Percentiles rank a stretch among this genome's conserved stretches.
Evolutionary conservation across 345 rosid genomes (phyloP).

Genomic region (Fremontodendron californicum): DNA sequence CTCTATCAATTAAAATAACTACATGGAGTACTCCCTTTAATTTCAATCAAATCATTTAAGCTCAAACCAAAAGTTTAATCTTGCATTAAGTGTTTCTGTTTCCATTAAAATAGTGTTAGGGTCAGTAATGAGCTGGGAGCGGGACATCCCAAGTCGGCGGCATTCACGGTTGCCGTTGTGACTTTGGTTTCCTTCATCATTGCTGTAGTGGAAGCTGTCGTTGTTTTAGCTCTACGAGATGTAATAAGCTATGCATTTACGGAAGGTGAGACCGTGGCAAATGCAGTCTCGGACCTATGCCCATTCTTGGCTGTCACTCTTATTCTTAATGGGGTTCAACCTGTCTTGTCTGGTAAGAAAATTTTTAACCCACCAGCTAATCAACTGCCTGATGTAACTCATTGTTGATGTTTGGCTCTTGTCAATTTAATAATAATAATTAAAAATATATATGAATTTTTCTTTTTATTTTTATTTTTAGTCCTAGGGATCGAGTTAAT

Average conservation of each 20-base stretch:
- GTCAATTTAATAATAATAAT: too few relatives aligned
- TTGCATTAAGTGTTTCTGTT: neutral
- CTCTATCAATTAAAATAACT: neutral
- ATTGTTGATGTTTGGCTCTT: too few relatives aligned
- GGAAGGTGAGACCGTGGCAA: slow-evolving; percentile 44
- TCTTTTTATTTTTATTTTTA: too few relatives aligned
- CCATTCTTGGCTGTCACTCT: slow-evolving; percentile 56
- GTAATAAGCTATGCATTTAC: slow-evolving; percentile 64
- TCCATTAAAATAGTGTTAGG: slow-evolving; percentile 44
- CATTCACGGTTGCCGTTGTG: slow-evolving; percentile 44
- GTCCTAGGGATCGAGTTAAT: too few relatives aligned
- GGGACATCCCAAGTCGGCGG: slow-evolving; percentile 62
- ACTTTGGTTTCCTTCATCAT: slow-evolving; percentile 41
- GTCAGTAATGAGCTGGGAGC: slow-evolving; percentile 78
- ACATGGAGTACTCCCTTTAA: neutral
- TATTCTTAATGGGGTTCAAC: slow-evolving; percentile 52
- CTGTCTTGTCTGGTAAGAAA: slow-evolving; percentile 61
- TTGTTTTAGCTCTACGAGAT: slow-evolving; percentile 39
- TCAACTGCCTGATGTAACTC: too few relatives aligned
- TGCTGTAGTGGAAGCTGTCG: slow-evolving; percentile 37
- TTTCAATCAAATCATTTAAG: neutral
- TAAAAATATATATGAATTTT: too few relatives aligned
- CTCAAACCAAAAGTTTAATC: neutral
- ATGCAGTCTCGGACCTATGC: slow-evolving; percentile 51
- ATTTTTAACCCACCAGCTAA: neutral